Conservation (phyloP, 1,284 basidiomycete species). For the Sporisorium reilianum region DNA sequence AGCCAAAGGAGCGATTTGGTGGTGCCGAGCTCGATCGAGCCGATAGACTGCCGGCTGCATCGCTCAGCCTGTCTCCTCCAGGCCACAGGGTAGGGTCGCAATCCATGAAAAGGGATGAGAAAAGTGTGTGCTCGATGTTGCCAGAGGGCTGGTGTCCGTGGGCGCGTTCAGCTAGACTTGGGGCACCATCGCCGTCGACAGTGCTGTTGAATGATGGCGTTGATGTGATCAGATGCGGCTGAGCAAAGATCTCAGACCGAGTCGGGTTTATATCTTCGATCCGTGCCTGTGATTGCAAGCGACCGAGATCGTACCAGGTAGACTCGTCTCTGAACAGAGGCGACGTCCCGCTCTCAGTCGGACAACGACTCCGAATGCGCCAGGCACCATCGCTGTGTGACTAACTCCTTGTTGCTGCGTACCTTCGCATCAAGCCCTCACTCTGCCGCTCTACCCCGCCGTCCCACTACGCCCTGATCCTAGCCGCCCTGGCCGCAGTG, state of each 20-base stretch:
- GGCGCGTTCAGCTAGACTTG: neutral
- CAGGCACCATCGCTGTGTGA: neutral
- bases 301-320: neutral
- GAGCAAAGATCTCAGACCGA: neutral
- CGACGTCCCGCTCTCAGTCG: neutral
- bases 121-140: neutral
- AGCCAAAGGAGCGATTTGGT: neutral
- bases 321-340: neutral
- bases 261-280: neutral
- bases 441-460: conserved; percentile 7
- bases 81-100: neutral
- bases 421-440: neutral
- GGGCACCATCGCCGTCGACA: neutral
- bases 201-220: neutral
- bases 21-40: conserved; percentile 20
- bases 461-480: conserved; percentile 9
- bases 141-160: neutral
- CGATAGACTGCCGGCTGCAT: neutral
- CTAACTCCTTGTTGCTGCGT: neutral
- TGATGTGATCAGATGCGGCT: too few relatives aligned
- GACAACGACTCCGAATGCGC: neutral
- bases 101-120: conserved; percentile 12
- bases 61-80: neutral
- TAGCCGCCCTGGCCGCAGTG: conserved; percentile 11
- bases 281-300: neutral